Base-by-base conservation (phyloP, 1,284 basidiomycete genomes). In the Somion occarium region DNA sequence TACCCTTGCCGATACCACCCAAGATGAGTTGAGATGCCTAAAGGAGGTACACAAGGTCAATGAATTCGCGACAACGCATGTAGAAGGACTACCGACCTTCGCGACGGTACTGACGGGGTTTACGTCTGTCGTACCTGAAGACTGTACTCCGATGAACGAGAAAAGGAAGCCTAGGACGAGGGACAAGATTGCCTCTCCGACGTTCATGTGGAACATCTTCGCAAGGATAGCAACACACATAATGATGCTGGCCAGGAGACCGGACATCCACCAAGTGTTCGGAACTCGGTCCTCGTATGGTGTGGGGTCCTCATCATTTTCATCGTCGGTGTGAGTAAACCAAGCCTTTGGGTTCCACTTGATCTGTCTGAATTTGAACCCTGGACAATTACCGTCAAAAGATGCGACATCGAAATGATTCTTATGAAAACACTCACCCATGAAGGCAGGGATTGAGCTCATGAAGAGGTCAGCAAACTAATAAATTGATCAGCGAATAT, bases 131-230 rank as follows among this genome's bases (percentile, higher is more conserved):
- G 73, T 67, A 27, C 82, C 82, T 44, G 77, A 68, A 47, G 75
- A 79, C 65, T 85, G 81, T 15, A 85, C 80, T 49, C 79, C 83
- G 57, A 86, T 80, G 69, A 85, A 84, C 27, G 82, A 83, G 71
- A 85, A 85, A 46, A 84, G 49, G 71, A 85, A 85, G 44, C 80
- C 80, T 46, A 86, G 73, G 56, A 85, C 38, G 49, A 80, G 73
- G 2, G 78, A 66, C 26, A 83, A 71, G 57, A 83, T 68, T 18
- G 75, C 78, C 49, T 81, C 73, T 22, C 79, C 77, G 53, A 83
- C 80, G 56, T 80, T 82, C 72, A 80, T 74, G 54, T 73, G 61
- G 69, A 80, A 83, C 44, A 74, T 68, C 23, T 76, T 81, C 3
- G 75, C 72, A 50, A 82, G 73, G 49, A 86, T 79, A 11, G 79